phyloP scores from a whole-genome alignment of 2,329 filamentous ascomycete genomes.

The Cordyceps tenuipes region DNA sequence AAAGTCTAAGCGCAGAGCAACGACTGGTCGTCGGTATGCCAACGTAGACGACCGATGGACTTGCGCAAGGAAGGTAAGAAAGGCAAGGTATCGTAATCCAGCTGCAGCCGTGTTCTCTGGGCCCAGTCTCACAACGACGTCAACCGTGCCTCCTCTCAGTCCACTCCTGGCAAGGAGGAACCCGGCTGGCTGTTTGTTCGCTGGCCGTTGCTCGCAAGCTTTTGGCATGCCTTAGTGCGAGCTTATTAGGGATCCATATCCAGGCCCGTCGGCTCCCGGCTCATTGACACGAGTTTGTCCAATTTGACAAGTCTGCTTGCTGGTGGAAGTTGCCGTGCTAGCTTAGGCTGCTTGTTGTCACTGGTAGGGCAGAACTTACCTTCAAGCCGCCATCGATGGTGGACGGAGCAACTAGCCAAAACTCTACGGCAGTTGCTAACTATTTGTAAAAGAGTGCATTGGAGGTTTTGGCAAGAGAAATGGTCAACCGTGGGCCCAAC shows the following conservation, averaged over 20 bases:
- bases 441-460: too few species aligned
- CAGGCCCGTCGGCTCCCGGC: constrained; percentile 3
- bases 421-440: too few species aligned
- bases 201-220: neutral
- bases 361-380: neutral
- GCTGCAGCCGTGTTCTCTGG: neutral
- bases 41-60: neutral
- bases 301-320: neutral
- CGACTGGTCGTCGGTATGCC: neutral
- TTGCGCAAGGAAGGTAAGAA: neutral
- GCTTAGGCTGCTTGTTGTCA: neutral
- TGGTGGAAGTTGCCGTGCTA: neutral
- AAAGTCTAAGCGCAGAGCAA: too few species aligned
- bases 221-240: neutral
- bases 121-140: neutral
- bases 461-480: too few species aligned
- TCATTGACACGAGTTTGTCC: neutral
- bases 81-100: neutral
- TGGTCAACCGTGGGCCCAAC: too few species aligned
- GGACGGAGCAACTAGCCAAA: too few species aligned
- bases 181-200: neutral
- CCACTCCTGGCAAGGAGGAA: neutral
- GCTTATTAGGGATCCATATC: neutral
- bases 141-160: neutral
- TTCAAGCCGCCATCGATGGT: too few species aligned